A percentile compares a stretch with the other conserved stretches of the same genome.
Evolutionary conservation across 2,329 filamentous ascomycete species (phyloP).

Genomic region (Pseudomassariella vexata): DNA sequence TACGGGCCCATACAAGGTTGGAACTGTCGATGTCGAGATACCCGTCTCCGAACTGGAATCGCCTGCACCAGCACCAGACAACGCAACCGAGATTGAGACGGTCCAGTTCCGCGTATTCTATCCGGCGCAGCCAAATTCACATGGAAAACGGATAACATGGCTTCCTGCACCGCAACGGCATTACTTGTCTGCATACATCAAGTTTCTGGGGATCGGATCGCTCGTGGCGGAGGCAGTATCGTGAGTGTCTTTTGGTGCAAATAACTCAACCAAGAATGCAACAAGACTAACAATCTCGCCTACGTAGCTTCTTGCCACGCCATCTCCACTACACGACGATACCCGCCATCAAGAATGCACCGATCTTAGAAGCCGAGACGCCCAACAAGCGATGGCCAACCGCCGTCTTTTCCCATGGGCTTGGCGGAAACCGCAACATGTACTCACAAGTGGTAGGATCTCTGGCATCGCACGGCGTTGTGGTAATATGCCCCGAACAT

Average conservation of each 20-base stretch:
- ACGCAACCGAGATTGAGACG: slow-evolving; percentile 58
- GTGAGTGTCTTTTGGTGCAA: slow-evolving; percentile 36
- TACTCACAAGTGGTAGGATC: slow-evolving; percentile 81
- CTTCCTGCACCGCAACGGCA: slow-evolving; percentile 70
- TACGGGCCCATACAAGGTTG: slow-evolving; percentile 72
- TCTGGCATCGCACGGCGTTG: slow-evolving; percentile 72
- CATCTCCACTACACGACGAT: slow-evolving; percentile 69
- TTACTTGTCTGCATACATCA: slow-evolving; percentile 68
- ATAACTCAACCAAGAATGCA: no score
- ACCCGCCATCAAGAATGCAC: slow-evolving; percentile 66
- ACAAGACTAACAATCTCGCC: no score
- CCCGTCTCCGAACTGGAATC: slow-evolving; percentile 55
- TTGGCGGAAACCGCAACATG: slow-evolving; percentile 74
- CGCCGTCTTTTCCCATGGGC: slow-evolving; percentile 79
- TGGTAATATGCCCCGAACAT: slow-evolving; percentile 78
- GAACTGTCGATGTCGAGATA: slow-evolving; percentile 75
- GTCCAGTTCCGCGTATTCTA: slow-evolving; percentile 81
- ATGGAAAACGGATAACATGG: slow-evolving; percentile 63
- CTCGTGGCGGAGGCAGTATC: slow-evolving; percentile 54
- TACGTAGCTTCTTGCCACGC: slow-evolving; percentile 56
- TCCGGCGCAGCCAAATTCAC: slow-evolving; percentile 52
- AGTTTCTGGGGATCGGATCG: slow-evolving; percentile 64
- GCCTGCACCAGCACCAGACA: slow-evolving; percentile 46
- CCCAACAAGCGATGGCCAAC: slow-evolving; percentile 64
- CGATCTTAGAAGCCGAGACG: slow-evolving; percentile 45